phyloP scores from a whole-genome alignment of 129 eudicot species.

The Centaurea solstitialis region DNA sequence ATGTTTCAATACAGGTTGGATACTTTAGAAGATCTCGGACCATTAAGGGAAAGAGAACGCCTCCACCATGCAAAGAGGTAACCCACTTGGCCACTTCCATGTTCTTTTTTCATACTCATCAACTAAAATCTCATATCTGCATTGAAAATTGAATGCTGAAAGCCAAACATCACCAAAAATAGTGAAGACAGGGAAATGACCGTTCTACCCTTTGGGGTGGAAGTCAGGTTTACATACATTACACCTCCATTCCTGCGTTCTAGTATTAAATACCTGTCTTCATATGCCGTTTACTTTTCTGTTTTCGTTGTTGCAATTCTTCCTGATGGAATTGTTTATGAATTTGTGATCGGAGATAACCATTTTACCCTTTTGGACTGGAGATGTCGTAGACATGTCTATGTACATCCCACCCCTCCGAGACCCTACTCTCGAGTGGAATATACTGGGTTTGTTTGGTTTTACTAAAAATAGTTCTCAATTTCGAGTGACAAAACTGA shows the following conservation, averaged over 20 bases:
- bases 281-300: neutral
- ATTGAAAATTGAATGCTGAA: neutral
- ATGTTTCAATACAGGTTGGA: slow-evolving; percentile 63
- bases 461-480: neutral
- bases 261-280: neutral
- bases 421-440: neutral
- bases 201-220: neutral
- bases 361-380: neutral
- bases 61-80: slow-evolving; percentile 95
- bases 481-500: neutral
- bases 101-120: neutral
- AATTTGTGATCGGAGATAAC: neutral
- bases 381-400: neutral
- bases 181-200: no score
- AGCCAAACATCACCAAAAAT: neutral
- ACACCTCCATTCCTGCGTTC: neutral
- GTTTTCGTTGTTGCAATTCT: neutral
- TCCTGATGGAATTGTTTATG: neutral
- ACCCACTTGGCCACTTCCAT: neutral
- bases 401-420: neutral
- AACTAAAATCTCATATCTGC: neutral
- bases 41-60: slow-evolving; percentile 76
- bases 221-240: neutral
- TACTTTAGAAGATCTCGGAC: slow-evolving; percentile 72
- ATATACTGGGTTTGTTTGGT: neutral